These are phyloP conservation scores for Penicillium sp. DNA, from an alignment of 2,329 filamentous ascomycete genomes.

Conservation along the genomic window DNA sequence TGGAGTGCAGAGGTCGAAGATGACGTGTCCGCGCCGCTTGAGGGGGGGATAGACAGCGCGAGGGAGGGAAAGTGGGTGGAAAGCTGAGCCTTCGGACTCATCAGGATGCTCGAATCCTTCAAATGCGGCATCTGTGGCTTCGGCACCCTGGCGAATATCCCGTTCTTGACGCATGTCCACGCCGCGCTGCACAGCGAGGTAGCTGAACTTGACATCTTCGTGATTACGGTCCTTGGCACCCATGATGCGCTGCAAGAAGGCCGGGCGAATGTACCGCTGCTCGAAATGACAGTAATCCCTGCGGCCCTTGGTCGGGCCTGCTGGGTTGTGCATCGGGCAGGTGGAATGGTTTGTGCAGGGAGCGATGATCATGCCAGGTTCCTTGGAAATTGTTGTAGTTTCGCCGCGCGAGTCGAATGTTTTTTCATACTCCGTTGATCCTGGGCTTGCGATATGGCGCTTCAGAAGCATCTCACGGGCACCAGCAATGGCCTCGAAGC, in stretches of 20 bases:
- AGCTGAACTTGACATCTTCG: constrained; percentile 90
- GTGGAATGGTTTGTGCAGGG: constrained; percentile 82
- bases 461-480: constrained; percentile 79
- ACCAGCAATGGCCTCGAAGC: constrained; percentile 88
- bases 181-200: constrained; percentile 82
- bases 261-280: constrained; percentile 84
- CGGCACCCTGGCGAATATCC: constrained; percentile 55
- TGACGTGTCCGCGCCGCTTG: constrained; percentile 86
- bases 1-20: constrained; percentile 87
- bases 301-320: constrained; percentile 71
- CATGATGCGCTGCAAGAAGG: constrained; percentile 77
- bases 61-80: constrained; percentile 71
- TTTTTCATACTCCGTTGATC: constrained; percentile 49
- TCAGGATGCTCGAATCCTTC: constrained; percentile 65
- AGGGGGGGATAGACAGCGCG: constrained; percentile 77
- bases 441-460: constrained; percentile 69
- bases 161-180: constrained; percentile 57
- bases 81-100: constrained; percentile 19
- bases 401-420: constrained; percentile 38
- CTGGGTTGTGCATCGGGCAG: constrained; percentile 84
- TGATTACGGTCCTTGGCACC: constrained; percentile 72
- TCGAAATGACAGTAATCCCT: constrained; percentile 91
- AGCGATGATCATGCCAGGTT: constrained; percentile 64
- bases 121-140: constrained; percentile 69
- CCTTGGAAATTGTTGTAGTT: constrained; percentile 48